Base-by-base conservation (phyloP, 106 monocot species). In the Posidonia australis region DNA sequence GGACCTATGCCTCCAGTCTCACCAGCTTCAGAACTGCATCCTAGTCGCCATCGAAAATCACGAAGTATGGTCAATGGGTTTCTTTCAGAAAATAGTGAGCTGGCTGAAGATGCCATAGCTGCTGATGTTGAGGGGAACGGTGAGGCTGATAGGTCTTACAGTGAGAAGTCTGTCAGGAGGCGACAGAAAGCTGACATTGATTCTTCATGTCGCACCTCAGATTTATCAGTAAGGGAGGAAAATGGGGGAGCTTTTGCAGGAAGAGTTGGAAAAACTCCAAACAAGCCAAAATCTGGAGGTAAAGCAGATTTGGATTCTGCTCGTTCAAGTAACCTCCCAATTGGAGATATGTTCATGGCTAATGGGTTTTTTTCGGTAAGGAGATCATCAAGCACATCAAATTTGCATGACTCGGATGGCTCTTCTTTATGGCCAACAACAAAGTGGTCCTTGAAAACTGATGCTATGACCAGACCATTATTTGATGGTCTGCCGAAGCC, bases 111-210 rank as follows among this genome's bases (percentile, higher is more conserved):
- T 44, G 16, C 9, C n/a, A 31, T 62, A 5, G 9, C 43, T 19
- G 6, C 21, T 46, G 73, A 81, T 30, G 56, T 20, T 47, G 63
- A 48, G 21, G 86, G 81, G 1, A 58, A 24, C 46, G 46, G 25
- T 49, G 87, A 84, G 5, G 18, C 22, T 60, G 67, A 67, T 26
- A 62, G 18, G 18, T 54, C 21, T 44, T 13, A 7, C 7, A 45
- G 36, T 24, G 85, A 85, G 25, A 83, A 57, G 27, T 86, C 70
- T 27, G 76, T 96, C 23, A 78, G 96, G 55, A 77, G 96, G 64
- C 90, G 87, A 3, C 80, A 72, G 48, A 83, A 81, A 66, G 41
- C 58, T 32, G 83, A 84, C 31, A 30, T 25, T 27, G 72, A 80
- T 65, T 26, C 60, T 51, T 58, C 43, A 11, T 51, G 30, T n/a